Evolutionary conservation across 1,284 basidiomycete genomes (phyloP), one percentile per base, ranked within the genome.

Genomic region (Megacollybia platyphylla): DNA sequence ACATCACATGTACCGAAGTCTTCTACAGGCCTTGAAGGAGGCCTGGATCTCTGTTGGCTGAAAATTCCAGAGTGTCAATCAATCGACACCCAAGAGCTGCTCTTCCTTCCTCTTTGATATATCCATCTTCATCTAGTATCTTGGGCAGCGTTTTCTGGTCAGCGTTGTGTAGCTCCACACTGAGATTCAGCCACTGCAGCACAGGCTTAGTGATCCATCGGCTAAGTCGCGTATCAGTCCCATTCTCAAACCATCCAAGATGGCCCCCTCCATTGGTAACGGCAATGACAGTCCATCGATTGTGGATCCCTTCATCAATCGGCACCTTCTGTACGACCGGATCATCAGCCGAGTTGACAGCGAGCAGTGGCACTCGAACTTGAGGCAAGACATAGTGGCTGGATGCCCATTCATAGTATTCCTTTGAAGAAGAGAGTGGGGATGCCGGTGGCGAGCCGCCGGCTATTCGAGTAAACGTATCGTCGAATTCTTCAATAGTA

Each of bases 391-490:
- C 36, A 27, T 37, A 37, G 35, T 71, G 64, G 45, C 65, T 70
- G 7, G 68, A 69, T 28, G 76, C 80, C 72, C 81, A 84, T 43
- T 61, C 58, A 60, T 98, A 97, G 62, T 97, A 99, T 36, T 77
- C 85, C 26, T 76, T 62, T 2, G 85, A 83, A 4, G 70, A 66
- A n/a, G 63, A 57, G 59, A 92, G 87, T 0, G 90, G 90, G 64
- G 87, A 92, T 9, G 76, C 70, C 9, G 86, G 83, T 1, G 74
- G 64, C 39, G 84, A 73, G 5, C 92, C 92, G 9, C 91, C 91
- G 11, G 79, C 75, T 24, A 82, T 65, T 37, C 78, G 65, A 2
- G 86, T 89, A 51, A 96, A 73, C 8, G 63, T 60, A 28, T 72
- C 55, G 53, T 88, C 85, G 48, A 87, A 85, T 31, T 71, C 60